Evolutionary conservation across 2,329 filamentous ascomycete species (phyloP).

Genomic region (Ophiostoma fasciatum): DNA sequence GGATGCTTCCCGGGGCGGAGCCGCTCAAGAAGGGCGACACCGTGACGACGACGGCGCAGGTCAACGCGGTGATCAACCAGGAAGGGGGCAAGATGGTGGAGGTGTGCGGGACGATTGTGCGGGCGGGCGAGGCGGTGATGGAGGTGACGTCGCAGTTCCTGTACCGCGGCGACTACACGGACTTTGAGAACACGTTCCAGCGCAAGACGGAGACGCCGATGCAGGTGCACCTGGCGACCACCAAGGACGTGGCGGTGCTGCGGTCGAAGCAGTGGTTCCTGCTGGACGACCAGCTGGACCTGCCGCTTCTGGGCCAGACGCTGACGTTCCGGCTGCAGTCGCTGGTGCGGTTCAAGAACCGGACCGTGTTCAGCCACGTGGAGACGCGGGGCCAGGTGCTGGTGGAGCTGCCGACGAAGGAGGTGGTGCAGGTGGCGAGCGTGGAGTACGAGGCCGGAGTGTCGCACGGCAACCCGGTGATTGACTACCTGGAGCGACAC

Average conservation of each 20-base stretch:
- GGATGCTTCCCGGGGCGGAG: slow-evolving; percentile 92
- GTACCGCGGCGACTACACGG: slow-evolving; percentile 82
- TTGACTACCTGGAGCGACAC: slow-evolving; percentile 87
- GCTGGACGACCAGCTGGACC: slow-evolving; percentile 54
- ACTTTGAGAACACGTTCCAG: slow-evolving; percentile 98
- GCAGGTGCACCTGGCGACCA: slow-evolving; percentile 74
- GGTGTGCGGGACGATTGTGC: slow-evolving; percentile 90
- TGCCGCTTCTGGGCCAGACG: slow-evolving; percentile 82
- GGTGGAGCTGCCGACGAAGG: slow-evolving; percentile 88
- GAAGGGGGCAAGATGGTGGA: slow-evolving; percentile 99
- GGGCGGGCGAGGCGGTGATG: slow-evolving; percentile 78
- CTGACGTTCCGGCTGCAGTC: slow-evolving; percentile 92
- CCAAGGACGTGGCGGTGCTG: slow-evolving; percentile 84
- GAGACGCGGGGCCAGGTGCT: slow-evolving; percentile 87
- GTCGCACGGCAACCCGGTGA: slow-evolving; percentile 90
- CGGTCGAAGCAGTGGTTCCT: slow-evolving; percentile 98
- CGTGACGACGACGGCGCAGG: slow-evolving; percentile 81
- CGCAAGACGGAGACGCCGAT: slow-evolving; percentile 92
- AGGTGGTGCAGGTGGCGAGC: slow-evolving; percentile 92
- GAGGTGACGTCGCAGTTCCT: slow-evolving; percentile 97
- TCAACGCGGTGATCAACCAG: slow-evolving; percentile 97
- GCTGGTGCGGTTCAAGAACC: slow-evolving; percentile 87
- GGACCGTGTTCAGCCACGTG: slow-evolving; percentile 77
- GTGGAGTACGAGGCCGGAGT: slow-evolving; percentile 86
- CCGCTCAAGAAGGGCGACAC: slow-evolving; percentile 92